Evolutionary conservation across 768 basidiomycete species (phyloP).

Genomic region (Phlegmacium glaucopus): DNA sequence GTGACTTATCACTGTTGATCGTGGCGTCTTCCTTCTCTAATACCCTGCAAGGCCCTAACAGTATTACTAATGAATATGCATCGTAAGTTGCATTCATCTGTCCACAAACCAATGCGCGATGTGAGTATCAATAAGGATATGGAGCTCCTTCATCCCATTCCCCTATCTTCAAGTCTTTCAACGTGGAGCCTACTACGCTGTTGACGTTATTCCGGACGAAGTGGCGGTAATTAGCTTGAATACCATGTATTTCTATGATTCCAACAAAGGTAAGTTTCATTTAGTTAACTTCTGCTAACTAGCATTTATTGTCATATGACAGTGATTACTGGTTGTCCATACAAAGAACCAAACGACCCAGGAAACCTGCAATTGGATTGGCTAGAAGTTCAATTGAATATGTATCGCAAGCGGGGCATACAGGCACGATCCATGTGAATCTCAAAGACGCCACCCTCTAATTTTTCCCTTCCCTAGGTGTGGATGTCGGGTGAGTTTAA

Average conservation of each 20-base stretch:
- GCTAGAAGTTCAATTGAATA: conserved; percentile 80
- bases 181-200: conserved; percentile 80
- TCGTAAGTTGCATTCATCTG: conserved; percentile 41
- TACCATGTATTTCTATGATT: conserved; percentile 89
- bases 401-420: conserved; percentile 66
- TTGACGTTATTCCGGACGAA: conserved; percentile 73
- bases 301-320: conserved; percentile 10
- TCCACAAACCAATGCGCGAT: neutral
- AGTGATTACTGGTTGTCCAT: conserved; percentile 79
- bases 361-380: conserved; percentile 88
- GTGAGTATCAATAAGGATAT: conserved; percentile 49
- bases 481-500: conserved; percentile 28
- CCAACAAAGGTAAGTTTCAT: conserved; percentile 68
- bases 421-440: conserved; percentile 47
- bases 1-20: conserved; percentile 3
- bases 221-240: conserved; percentile 84
- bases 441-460: conserved; percentile 6
- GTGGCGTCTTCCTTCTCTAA: neutral
- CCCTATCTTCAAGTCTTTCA: conserved; percentile 78
- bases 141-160: conserved; percentile 79
- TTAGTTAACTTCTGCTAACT: neutral
- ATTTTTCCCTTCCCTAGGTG: conserved; percentile 13
- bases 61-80: conserved; percentile 63
- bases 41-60: conserved; percentile 53
- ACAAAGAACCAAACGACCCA: conserved; percentile 65